Evolutionary conservation across 441 rosid species (phyloP), one percentile per base, ranked within the genome.

Genomic region (Populus trichocarpa): DNA sequence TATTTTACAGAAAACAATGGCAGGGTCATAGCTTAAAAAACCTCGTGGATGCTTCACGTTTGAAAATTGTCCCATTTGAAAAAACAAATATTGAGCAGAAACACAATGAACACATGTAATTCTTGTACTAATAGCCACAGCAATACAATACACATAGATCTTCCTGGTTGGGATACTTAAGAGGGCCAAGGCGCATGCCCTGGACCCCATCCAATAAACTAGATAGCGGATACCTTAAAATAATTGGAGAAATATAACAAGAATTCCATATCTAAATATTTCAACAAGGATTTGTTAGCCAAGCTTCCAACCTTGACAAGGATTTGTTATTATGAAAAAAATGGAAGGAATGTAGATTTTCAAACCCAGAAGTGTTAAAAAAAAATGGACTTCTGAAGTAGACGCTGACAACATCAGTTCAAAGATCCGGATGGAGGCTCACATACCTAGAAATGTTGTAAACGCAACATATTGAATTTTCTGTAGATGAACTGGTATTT

Each of bases 391-490:
- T 28, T 66, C 36, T 10, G 4, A 10, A 66, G 8, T 26, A 3
- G 32, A 23, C 20, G 22, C 61, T 18, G 7, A 53, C 22, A 53
- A 53, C 61, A 53, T 53, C 61, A 18, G 61, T 53, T 16, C 22
- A 6, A 1, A 18, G 61, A 76, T 53, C 22, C 33, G 10, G 20
- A 9, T 18, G 70, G 23, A 36, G 30, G 13, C 40, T 13, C 33
- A 50, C 30, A 66, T 87, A 91, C 98, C 98, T 84, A 95, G 84
- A 75, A 71, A 87, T 40, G 98, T 91, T 59, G 97, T 72, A 71
- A 95, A 93, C 26, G 97, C 95, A 79, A 89, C 89, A 86, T 95
- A 95, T 79, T 93, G 98, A 74, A 95, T 74, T 86, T 89, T 89
- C 83, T 93, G 97, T 67, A 93, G 89, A 85, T 89, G 95, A 74